Base-by-base conservation (phyloP, 495 filamentous ascomycete species). In the Baudoinia panamericana region DNA sequence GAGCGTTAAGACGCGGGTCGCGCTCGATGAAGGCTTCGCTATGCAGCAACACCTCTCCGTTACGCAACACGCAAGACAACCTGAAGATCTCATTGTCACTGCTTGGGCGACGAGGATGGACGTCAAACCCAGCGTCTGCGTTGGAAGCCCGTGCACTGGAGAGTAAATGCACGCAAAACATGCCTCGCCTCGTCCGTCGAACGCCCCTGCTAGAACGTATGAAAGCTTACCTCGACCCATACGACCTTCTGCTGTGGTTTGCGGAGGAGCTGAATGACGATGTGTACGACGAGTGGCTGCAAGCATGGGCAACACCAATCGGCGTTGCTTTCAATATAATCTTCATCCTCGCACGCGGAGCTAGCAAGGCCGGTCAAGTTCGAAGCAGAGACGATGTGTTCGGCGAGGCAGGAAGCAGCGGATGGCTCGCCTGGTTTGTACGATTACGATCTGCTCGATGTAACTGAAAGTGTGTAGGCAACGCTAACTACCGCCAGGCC, bases 251-350 rank as follows among this genome's bases (percentile, higher is more conserved):
- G 25, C 71, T 96, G 16, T 88, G 81, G 77, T 59, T 93, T 2
- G 92, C 83, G 1, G 87, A 94, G 52, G 80, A 88, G 60, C 68
- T 95, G 43, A 84, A 93, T 54, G 78, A 80, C 1, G 71, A 78
- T 48, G 83, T 92, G 37, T 93, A 84, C 82, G 81, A 94, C 51
- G 80, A 86, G 35, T 64, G 72, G 40, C 67, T 77, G 43, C 81
- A 84, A 46, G 61, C 71, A 15, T 79, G 82, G 63, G 81, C 82
- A 11, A 69, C 72, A 1, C 72, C 81, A 24, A 63, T 93, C 19
- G 90, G 85, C 0, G 46, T 93, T 17, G 61, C 46, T 1, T 63
- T 86, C 46, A 95, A 96, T 54, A 50, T 92, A 12, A 48, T 79
- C 16, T 92, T 93, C 60, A 63, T 95, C 24, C 61, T 96, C 30